Evolutionary conservation across 73 alveolate species (phyloP).

Genomic region (Stentor roeselii): DNA sequence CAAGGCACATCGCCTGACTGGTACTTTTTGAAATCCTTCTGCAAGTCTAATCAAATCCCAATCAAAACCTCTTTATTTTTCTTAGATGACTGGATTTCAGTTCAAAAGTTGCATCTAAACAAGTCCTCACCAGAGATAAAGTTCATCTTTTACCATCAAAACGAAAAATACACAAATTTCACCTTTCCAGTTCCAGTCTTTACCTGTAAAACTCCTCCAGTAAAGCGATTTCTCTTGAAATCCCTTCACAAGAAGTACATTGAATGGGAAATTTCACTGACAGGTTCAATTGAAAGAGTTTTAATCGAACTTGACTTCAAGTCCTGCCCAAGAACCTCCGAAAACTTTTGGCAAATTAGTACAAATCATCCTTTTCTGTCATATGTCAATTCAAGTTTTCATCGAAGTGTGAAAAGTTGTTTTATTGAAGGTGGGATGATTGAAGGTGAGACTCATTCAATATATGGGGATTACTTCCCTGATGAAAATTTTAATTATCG

Average conservation of each 20-base stretch:
- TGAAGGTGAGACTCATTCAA: background rate
- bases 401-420: background rate
- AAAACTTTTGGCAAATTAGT: constrained; percentile 13
- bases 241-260: constrained; percentile 6
- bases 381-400: background rate
- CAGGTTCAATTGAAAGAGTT: background rate
- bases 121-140: too few relatives aligned
- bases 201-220: too few relatives aligned
- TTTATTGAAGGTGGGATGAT: constrained; percentile 8
- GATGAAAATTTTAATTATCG: constrained; percentile 5
- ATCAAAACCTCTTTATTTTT: too few relatives aligned
- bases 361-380: background rate
- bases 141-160: too few relatives aligned
- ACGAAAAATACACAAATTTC: too few relatives aligned
- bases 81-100: too few relatives aligned
- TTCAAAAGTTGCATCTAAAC: too few relatives aligned
- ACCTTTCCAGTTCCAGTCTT: too few relatives aligned
- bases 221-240: too few relatives aligned
- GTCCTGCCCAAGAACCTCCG: constrained; percentile 16
- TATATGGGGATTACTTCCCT: background rate
- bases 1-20: too few relatives aligned
- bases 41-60: too few relatives aligned
- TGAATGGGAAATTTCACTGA: background rate
- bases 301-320: background rate
- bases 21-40: too few relatives aligned